A percentile compares a stretch with the other conserved stretches of the same genome.
phyloP scores from a whole-genome alignment of 768 basidiomycete genomes.

The Tricholoma sp. region DNA sequence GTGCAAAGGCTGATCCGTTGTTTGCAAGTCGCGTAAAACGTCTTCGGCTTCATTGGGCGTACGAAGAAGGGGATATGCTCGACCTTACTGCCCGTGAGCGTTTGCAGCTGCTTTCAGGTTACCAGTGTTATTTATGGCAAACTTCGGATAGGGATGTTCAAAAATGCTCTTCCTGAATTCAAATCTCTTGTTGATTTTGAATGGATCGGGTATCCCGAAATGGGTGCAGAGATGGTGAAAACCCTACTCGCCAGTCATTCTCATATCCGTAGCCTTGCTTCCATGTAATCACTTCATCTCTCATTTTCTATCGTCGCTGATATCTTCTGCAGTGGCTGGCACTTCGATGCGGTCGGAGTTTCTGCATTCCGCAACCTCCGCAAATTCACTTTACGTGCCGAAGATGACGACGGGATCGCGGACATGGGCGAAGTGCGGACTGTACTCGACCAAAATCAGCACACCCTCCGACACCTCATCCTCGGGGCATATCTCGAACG shows the following conservation, averaged over 20 bases:
- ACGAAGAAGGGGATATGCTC: conserved; percentile 64
- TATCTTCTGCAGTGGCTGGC: conserved; percentile 49
- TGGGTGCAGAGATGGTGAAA: conserved; percentile 63
- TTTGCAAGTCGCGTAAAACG: conserved; percentile 59
- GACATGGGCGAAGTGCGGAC: conserved; percentile 65
- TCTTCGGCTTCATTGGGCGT: conserved; percentile 63
- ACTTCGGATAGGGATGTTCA: conserved; percentile 45
- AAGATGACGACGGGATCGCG: conserved; percentile 68
- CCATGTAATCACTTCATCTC: conserved; percentile 37
- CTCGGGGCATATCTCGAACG: conserved; percentile 67
- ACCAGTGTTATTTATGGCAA: neutral
- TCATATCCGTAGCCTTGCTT: conserved; percentile 49
- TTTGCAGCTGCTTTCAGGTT: neutral
- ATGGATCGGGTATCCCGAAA: conserved; percentile 75
- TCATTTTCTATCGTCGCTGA: neutral
- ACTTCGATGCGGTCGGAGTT: conserved; percentile 68
- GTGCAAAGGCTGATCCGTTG: conserved; percentile 54
- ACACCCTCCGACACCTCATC: conserved; percentile 54
- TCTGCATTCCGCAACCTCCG: conserved; percentile 55
- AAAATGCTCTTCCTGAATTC: conserved; percentile 59
- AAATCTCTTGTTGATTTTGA: conserved; percentile 58
- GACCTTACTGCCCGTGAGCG: conserved; percentile 36
- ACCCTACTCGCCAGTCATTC: conserved; percentile 50
- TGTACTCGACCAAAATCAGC: conserved; percentile 56
- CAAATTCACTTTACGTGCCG: conserved; percentile 64